Conservation (phyloP, 495 filamentous ascomycete species). For the Aspergillus mulundensis region DNA sequence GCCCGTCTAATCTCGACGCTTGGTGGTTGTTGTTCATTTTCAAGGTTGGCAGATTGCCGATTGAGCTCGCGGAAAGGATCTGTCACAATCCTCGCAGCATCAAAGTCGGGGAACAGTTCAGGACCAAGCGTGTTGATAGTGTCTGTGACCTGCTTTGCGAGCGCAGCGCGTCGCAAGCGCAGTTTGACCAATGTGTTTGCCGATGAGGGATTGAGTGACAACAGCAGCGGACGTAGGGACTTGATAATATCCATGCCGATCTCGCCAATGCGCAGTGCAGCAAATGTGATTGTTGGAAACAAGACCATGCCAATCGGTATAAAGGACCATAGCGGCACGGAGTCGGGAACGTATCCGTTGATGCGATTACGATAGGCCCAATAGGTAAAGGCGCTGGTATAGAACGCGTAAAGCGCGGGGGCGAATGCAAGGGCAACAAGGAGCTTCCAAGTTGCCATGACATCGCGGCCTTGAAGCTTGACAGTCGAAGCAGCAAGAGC, state of each 20-base stretch:
- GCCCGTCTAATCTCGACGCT: slow-evolving; percentile 23
- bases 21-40: slow-evolving; percentile 21
- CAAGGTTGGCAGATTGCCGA: slow-evolving; percentile 18
- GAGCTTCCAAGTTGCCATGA: slow-evolving; percentile 98
- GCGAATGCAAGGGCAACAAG: slow-evolving; percentile 87
- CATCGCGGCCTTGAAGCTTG: slow-evolving; percentile 89
- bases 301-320: slow-evolving; percentile 67
- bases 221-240: slow-evolving; percentile 82
- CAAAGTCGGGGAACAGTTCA: slow-evolving; percentile 96
- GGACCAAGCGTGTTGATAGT: slow-evolving; percentile 93
- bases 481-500: slow-evolving; percentile 90
- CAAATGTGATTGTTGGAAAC: slow-evolving; percentile 88
- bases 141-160: slow-evolving; percentile 80
- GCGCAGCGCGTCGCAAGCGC: slow-evolving; percentile 62
- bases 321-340: slow-evolving; percentile 76
- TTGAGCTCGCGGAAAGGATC: slow-evolving; percentile 50
- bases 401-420: slow-evolving; percentile 77
- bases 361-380: slow-evolving; percentile 79
- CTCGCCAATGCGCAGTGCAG: slow-evolving; percentile 91
- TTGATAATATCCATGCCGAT: slow-evolving; percentile 98
- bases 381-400: slow-evolving; percentile 67
- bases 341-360: slow-evolving; percentile 71
- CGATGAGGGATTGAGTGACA: slow-evolving; percentile 80
- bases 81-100: slow-evolving; percentile 71
- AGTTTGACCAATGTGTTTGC: slow-evolving; percentile 81